phyloP scores from a whole-genome alignment of 2,329 filamentous ascomycete genomes.

The Colletotrichum noveboracense region DNA sequence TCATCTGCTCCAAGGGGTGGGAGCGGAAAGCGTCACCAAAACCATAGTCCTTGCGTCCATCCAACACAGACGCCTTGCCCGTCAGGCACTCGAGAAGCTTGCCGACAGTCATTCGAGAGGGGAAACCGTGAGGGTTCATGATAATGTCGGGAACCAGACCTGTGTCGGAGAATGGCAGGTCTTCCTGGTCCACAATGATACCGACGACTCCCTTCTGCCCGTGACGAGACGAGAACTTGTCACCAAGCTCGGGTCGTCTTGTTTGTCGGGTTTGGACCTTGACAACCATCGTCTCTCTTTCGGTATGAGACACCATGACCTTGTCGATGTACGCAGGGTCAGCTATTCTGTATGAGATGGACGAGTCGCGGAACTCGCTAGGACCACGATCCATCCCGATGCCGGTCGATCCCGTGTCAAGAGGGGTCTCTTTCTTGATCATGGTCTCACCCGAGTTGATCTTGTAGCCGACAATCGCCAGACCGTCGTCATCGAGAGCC shows the following conservation, averaged over 20 bases:
- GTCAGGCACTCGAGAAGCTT: conserved; percentile 96
- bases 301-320: conserved; percentile 90
- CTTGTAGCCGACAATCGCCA: conserved; percentile 84
- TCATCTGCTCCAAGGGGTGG: conserved; percentile 88
- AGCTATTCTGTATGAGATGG: conserved; percentile 80
- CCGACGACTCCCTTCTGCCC: conserved; percentile 98
- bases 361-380: conserved; percentile 70
- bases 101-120: conserved; percentile 98
- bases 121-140: conserved; percentile 99
- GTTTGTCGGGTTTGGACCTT: conserved; percentile 98
- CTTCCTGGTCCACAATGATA: conserved; percentile 94
- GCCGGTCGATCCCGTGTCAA: conserved; percentile 76
- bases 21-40: conserved; percentile 81
- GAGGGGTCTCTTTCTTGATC: conserved; percentile 86
- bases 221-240: conserved; percentile 98
- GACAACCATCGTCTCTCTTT: conserved; percentile 84
- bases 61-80: conserved; percentile 89
- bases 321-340: conserved; percentile 94
- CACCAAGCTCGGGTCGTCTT: conserved; percentile 89
- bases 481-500: conserved; percentile 81
- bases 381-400: conserved; percentile 70
- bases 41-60: conserved; percentile 87
- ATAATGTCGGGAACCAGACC: conserved; percentile 98
- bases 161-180: conserved; percentile 92
- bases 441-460: conserved; percentile 83